phyloP scores from a whole-genome alignment of 371 early-diverging fungal genomes.

The Zychaea mexicana region DNA sequence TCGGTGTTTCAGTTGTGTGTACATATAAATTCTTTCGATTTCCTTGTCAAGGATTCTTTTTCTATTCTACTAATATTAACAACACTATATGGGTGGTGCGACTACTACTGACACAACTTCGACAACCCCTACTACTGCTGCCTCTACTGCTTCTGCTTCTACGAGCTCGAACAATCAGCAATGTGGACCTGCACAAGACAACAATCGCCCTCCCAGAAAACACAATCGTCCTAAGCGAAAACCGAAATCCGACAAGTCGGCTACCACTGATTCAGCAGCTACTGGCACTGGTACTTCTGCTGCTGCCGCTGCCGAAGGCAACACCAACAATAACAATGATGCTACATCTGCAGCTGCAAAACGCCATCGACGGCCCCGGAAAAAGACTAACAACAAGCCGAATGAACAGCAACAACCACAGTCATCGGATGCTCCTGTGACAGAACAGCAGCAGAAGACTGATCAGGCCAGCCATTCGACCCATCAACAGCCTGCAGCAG shows the following conservation, averaged over 20 bases:
- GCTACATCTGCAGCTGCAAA: neutral
- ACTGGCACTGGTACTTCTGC: neutral
- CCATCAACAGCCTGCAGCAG: neutral
- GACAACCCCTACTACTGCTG: neutral
- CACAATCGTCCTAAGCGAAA: slow-evolving; percentile 5
- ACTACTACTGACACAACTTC: neutral
- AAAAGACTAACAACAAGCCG: neutral
- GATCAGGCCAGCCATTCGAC: neutral
- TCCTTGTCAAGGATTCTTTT: neutral
- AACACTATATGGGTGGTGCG: neutral
- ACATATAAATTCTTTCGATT: neutral
- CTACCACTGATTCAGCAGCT: neutral
- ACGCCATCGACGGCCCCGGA: neutral
- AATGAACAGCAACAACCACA: neutral
- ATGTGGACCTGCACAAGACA: neutral
- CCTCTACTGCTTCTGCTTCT: neutral
- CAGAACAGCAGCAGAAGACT: too few species aligned
- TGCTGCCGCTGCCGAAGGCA: neutral
- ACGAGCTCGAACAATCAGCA: neutral
- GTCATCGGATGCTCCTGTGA: too few species aligned
- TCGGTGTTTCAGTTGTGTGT: neutral
- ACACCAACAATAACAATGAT: neutral
- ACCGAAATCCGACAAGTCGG: neutral
- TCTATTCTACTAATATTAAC: neutral
- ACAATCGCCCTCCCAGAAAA: neutral